Conservation (phyloP, 1,284 basidiomycete genomes). For the Cryptococcus sp. region DNA sequence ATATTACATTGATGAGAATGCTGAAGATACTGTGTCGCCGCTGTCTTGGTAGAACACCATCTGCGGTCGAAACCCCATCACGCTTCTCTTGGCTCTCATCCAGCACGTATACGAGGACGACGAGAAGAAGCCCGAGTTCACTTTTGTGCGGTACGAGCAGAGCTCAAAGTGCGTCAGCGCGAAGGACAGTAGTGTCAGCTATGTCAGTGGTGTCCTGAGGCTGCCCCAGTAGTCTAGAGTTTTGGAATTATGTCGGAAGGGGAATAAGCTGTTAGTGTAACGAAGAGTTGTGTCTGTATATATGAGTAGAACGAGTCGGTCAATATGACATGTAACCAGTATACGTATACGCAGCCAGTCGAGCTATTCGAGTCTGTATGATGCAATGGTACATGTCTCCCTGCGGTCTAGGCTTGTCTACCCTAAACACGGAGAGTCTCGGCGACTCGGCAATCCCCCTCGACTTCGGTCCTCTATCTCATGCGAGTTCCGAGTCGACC, state of each 20-base stretch:
- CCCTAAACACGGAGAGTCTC: background rate
- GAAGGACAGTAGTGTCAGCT: conserved; percentile 88
- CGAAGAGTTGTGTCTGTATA: background rate
- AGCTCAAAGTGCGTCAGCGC: conserved; percentile 72
- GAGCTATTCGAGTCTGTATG: background rate
- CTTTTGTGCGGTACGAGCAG: conserved; percentile 90
- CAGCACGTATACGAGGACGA: conserved; percentile 60
- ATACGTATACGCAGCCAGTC: background rate
- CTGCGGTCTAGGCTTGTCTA: background rate
- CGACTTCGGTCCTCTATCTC: background rate
- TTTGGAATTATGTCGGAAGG: background rate
- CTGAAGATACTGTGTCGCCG: background rate
- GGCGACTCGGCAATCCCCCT: background rate
- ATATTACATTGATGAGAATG: background rate
- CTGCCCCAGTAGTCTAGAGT: conserved; percentile 17
- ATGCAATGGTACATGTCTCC: conserved; percentile 3
- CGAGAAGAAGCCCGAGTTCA: conserved; percentile 40
- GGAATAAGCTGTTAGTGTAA: background rate
- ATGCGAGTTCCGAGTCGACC: conserved; percentile 24
- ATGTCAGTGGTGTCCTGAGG: conserved; percentile 69
- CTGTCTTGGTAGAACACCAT: conserved; percentile 78
- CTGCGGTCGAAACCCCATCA: conserved; percentile 94
- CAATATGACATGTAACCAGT: too few relatives aligned
- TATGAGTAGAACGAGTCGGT: background rate
- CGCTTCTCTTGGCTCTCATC: conserved; percentile 80